Base-by-base conservation (phyloP, 78 protist genomes). In the Thecamonas trahens region DNA sequence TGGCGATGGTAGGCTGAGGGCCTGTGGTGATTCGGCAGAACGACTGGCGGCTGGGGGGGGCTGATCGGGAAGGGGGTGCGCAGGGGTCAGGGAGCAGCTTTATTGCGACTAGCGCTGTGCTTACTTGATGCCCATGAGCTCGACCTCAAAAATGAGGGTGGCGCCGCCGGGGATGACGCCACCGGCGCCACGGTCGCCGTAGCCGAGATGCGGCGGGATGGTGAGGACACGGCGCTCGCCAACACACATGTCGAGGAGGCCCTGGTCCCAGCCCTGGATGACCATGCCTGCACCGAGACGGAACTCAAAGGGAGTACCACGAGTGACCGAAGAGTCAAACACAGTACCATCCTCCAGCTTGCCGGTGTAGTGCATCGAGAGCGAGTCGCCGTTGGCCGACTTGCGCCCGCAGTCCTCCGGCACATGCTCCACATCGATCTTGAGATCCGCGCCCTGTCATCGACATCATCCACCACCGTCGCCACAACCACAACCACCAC, bases 231-330 rank as follows among this genome's bases (percentile, higher is more conserved):
- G 47, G 64, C 71, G 72, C 61, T 82, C 90, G 60, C 93, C 93
- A 32, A 79, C 44, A 68, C 83, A 74, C 86, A 83, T 74, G 28
- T 55, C 55, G 20, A 65, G 37, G n/a, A 87, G 42, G 47, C 92
- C 92, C 50, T 66, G 70, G 58, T 79, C 86, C 90, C 90, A 80
- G 52, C 91, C 91, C 62, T 75, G 64, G 72, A 85, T 85, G 61
- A 77, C 82, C 63, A 32, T 26, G 60, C 81, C 73, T 1, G 39
- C 38, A 34, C 72, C 80, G 5, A 75, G 40, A 17, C 1, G 17
- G 38, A 72, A 72, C 29, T 1, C 11, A 37, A 72, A 72, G 26
- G 75, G 75, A 17, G 0, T 2, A 42, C 66, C 75, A 29, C 67
- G 66, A n/a, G 17, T 0, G n/a, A n/a, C n/a, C 63, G 20, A 13